Conservation (phyloP, 441 rosid species). For the Isatis lusitanica region DNA sequence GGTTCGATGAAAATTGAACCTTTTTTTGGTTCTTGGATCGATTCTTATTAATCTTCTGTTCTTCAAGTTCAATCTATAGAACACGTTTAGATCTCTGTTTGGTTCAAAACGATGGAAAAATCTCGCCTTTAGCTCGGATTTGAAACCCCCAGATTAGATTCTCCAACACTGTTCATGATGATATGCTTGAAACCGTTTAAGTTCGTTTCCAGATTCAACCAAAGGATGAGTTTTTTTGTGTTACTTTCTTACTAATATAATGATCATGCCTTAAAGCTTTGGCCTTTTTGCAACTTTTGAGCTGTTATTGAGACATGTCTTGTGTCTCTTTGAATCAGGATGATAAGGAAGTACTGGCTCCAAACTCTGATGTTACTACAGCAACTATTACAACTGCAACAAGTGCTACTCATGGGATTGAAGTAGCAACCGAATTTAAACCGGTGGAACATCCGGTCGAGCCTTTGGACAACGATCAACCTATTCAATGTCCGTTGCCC, state of each 20-base stretch:
- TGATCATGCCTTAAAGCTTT: neutral
- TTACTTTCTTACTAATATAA: neutral
- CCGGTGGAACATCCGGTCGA: slow-evolving; percentile 90
- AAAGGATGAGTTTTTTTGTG: neutral
- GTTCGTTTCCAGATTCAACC: slow-evolving; percentile 7
- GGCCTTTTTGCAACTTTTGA: neutral
- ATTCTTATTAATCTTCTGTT: neutral
- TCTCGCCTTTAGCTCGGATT: slow-evolving; percentile 20
- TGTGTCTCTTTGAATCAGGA: slow-evolving; percentile 44
- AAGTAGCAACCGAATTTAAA: slow-evolving; percentile 81
- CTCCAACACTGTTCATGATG: neutral
- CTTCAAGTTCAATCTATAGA: neutral
- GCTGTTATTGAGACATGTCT: neutral
- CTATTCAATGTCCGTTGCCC: slow-evolving; percentile 84
- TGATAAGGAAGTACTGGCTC: slow-evolving; percentile 66
- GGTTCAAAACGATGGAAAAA: slow-evolving; percentile 4
- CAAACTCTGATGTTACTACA: slow-evolving; percentile 46
- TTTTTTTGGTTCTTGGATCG: neutral
- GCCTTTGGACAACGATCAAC: slow-evolving; percentile 72
- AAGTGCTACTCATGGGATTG: slow-evolving; percentile 75
- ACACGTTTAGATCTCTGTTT: slow-evolving; percentile 25
- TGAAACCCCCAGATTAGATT: slow-evolving; percentile 4
- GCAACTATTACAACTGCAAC: slow-evolving; percentile 40
- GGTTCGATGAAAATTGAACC: neutral
- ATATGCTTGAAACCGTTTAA: neutral